Evolutionary conservation across 345 rosid genomes (phyloP), one percentile per base, ranked within the genome.

Genomic region (Angophora floribunda): DNA sequence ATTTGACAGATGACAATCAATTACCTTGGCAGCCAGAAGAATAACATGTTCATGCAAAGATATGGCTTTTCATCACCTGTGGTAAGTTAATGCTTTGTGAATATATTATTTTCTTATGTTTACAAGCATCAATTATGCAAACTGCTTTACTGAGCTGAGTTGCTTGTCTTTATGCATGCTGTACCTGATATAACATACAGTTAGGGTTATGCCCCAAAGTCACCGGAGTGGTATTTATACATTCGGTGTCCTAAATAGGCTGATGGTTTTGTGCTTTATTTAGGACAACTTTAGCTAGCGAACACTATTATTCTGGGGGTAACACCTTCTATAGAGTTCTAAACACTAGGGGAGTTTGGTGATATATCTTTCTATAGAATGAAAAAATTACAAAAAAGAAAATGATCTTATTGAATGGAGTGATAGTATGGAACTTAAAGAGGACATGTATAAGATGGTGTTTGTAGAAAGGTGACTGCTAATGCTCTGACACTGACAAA

Each of bases 61-160:
- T 97, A 97, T 24, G 99, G 99, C 87, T 96, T 97, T 90, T 97
- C 99, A 19, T 96, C 99, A 70, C 90, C 98, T 2, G 96, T 92
- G 96, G 99, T 96, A 95, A 93, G 91, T 88, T 88, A 32, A 89
- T 90, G 51, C 61, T 16, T 47, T 50, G 85, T 85, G 86, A n/a
- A 14, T 88, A 51, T 15, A 26, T 49, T 41, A 50, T 87, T 88
- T 28, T 5, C 61, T 85, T 3, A 45, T 19, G 47, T 85, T 47
- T 50, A n/a, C 52, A 45, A 52, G 47, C 51, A 55, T 7, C 41
- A 32, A 79, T 55, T 67, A 51, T 30, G 86, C 86, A 85, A 85
- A 59, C 26, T 82, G 51, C 41, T 47, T 32, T 19, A 87, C 45
- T 70, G 55, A 67, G 49, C 45, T 70, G 55, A 67, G 49, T 28